Evolutionary conservation across 2,329 filamentous ascomycete genomes (phyloP).

Genomic region (Claviceps paspali): DNA sequence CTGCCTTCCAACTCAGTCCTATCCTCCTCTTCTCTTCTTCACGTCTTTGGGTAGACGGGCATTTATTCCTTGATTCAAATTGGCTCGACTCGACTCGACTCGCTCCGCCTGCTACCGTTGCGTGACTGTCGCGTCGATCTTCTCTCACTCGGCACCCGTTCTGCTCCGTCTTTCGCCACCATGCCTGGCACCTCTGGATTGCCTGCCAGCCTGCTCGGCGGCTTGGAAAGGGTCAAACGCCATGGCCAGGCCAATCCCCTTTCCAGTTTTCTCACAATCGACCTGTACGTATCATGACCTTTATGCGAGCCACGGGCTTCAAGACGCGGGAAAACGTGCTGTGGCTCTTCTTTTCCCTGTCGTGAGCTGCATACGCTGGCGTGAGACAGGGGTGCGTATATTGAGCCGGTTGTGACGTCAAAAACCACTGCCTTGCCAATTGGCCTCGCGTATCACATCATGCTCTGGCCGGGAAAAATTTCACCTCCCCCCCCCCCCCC

Average conservation of each 20-base stretch:
- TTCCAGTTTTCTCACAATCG: conserved; percentile 52
- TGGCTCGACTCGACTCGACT: too few species aligned
- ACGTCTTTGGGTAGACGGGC: too few species aligned
- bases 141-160: not conserved
- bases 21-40: too few species aligned
- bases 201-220: conserved; percentile 54
- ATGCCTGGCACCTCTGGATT: conserved; percentile 57
- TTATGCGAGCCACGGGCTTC: not conserved
- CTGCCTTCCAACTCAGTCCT: too few species aligned
- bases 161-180: conserved; percentile 9
- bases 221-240: conserved; percentile 45
- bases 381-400: not conserved
- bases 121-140: too few species aligned
- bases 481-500: too few species aligned
- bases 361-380: not conserved
- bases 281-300: conserved; percentile 38
- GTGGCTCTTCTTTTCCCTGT: not conserved
- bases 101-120: too few species aligned
- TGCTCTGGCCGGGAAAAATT: not conserved
- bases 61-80: too few species aligned
- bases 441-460: not conserved
- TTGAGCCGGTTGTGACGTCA: not conserved
- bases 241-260: conserved; percentile 32
- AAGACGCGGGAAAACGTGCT: not conserved
- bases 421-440: not conserved